Conservation (phyloP, 2,329 filamentous ascomycete species). For the Scytalidium sp. region DNA sequence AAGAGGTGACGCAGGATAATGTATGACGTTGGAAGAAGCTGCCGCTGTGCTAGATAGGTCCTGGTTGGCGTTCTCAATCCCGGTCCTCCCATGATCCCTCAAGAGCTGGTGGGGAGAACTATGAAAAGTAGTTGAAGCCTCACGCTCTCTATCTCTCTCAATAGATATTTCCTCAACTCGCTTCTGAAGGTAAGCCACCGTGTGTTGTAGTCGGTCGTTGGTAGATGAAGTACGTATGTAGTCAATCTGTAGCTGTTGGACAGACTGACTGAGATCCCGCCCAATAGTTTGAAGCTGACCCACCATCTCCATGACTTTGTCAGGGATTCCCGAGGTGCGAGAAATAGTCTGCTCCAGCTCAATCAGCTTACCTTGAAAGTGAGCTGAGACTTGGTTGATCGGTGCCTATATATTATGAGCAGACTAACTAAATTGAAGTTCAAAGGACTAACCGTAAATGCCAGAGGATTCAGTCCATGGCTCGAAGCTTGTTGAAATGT, state of each 20-base stretch:
- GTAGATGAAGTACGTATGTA: background rate
- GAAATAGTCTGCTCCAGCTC: constrained; percentile 2
- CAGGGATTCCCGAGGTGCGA: background rate
- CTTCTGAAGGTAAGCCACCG: background rate
- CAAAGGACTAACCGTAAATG: background rate
- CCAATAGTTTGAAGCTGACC: background rate
- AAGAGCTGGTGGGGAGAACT: no score
- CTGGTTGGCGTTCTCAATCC: no score
- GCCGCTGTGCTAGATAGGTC: no score
- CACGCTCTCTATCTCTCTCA: background rate
- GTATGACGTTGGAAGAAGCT: no score
- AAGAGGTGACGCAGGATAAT: no score
- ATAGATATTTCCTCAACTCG: background rate
- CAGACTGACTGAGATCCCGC: background rate
- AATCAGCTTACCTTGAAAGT: constrained; percentile 2
- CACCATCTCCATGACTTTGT: constrained; percentile 1
- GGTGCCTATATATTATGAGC: background rate
- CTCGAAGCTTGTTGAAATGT: background rate
- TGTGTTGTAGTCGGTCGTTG: background rate
- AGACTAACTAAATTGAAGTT: background rate
- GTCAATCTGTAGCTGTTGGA: background rate
- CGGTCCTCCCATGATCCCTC: no score
- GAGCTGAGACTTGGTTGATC: background rate
- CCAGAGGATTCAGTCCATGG: background rate
- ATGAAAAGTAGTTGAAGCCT: no score